Base-by-base conservation (phyloP, 2,329 filamentous ascomycete genomes). In the Dryadomyces quercivorus region DNA sequence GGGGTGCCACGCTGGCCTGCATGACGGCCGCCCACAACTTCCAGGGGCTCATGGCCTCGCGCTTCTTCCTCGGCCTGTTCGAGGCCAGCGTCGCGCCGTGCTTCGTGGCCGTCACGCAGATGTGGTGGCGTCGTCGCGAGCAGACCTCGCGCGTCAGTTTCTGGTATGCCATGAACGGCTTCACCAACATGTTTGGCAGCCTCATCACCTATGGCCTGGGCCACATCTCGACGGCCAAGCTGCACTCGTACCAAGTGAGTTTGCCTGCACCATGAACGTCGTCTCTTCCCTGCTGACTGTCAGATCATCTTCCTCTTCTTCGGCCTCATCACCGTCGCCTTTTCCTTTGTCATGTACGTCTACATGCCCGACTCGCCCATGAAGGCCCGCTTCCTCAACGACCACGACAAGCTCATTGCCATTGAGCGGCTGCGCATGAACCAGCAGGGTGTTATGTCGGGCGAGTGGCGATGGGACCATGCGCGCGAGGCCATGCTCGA, bases 151-250 rank as follows among this genome's bases (percentile, higher is more conserved):
- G 79, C 2, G 76, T 77, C 10, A 74, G 76, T 8, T 72, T 73
- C 1, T 82, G 79, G 80, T 81, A 81, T 60, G 74, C 72, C 21
- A 82, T 81, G 75, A 78, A 81, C 53, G 79, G 80, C 2, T 64
- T 81, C 3, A 78, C 77, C 3, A 77, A 75, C 61, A 78, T 81
- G 70, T 66, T 77, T 21, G 77, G 78, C 1, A 77, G 75, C 59
- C 70, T 81, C 16, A 67, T 80, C 20, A 77, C 75, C 0, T 82
- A 81, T 57, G 79, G 77, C 0, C 68, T 84, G 0, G 80, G 78
- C 10, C 77, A 77, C 54, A 79, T 82, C 57, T 57, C 75, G 1
- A 77, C 75, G 4, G 51, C 70, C 9, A 47, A 55, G 0, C 62
- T 76, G 6, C 64, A 68, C 53, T 60, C 59, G 6, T 67, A 65